A percentile compares a stretch with the other conserved stretches of the same genome.
phyloP scores from a whole-genome alignment of 805 yeast genomes.

The Candida ponderosae region DNA sequence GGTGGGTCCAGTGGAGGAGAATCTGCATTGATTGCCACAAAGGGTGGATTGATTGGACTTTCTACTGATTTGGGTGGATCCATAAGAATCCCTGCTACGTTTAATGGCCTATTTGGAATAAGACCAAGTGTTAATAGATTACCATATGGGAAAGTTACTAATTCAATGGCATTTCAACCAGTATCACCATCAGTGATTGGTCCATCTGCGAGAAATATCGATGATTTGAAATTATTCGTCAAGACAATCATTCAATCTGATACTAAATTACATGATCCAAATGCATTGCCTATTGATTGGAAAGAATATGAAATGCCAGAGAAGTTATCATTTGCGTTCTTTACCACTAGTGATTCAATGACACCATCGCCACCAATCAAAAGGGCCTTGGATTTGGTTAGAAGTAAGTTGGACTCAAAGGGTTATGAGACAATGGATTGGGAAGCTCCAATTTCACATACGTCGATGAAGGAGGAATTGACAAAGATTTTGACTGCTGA shows the following conservation, averaged over 20 bases:
- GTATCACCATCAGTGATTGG: conserved; percentile 27
- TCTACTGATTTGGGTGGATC: conserved; percentile 54
- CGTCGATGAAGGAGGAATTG: conserved; percentile 18
- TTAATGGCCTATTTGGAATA: conserved; percentile 25
- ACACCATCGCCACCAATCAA: conserved; percentile 50
- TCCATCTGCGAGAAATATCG: conserved; percentile 23
- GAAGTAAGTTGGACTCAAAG: conserved; percentile 18
- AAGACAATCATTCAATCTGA: conserved; percentile 33
- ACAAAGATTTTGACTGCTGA: conserved; percentile 25
- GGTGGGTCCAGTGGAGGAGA: conserved; percentile 54
- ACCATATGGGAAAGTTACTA: conserved; percentile 3
- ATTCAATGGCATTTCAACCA: conserved; percentile 25
- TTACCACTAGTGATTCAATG: conserved; percentile 35
- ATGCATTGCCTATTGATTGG: conserved; percentile 45
- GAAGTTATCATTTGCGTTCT: conserved; percentile 38
- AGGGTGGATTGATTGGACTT: conserved; percentile 43
- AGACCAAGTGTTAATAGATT: background rate
- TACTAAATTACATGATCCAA: conserved; percentile 44
- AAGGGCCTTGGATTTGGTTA: conserved; percentile 31
- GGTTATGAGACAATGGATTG: conserved; percentile 38
- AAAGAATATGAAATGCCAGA: conserved; percentile 18
- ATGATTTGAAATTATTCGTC: conserved; percentile 22
- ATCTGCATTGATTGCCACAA: conserved; percentile 35
- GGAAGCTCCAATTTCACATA: conserved; percentile 26
- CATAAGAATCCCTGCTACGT: conserved; percentile 39